These are phyloP conservation scores for Lichtheimia ramosa DNA, from an alignment of 371 early-diverging fungal species.

Conservation along the genomic window DNA sequence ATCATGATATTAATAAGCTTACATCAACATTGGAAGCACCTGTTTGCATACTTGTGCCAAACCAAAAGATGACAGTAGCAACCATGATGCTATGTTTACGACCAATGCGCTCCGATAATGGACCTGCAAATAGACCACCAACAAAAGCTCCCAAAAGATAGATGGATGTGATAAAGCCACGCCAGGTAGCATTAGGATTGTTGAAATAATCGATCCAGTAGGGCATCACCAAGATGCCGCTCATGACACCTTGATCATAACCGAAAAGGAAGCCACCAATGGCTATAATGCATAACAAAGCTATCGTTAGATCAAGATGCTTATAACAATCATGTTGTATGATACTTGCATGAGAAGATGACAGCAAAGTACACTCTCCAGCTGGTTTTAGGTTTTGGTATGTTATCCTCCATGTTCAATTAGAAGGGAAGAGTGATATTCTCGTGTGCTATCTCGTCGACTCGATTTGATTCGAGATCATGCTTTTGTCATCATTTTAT, in stretches of 20 bases:
- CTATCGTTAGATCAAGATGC: too few relatives aligned
- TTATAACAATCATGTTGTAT: neutral
- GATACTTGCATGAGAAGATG: constrained; percentile 16
- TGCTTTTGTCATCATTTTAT: too few relatives aligned
- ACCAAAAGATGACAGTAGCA: constrained; percentile 30
- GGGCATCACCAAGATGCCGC: constrained; percentile 34
- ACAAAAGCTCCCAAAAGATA: constrained; percentile 40
- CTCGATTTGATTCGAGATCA: too few relatives aligned
- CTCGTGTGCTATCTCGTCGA: too few relatives aligned
- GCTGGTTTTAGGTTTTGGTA: constrained; percentile 10
- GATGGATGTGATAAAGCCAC: constrained; percentile 37
- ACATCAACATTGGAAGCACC: constrained; percentile 22
- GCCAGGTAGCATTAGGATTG: constrained; percentile 22
- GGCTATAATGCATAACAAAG: constrained; percentile 6
- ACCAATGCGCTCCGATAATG: constrained; percentile 30
- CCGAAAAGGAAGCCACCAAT: constrained; percentile 40
- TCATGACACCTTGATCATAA: constrained; percentile 39
- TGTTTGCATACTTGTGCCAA: constrained; percentile 31
- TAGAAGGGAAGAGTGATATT: neutral
- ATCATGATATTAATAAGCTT: neutral
- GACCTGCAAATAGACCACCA: constrained; percentile 40
- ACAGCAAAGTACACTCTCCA: constrained; percentile 18
- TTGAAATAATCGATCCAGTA: constrained; percentile 36
- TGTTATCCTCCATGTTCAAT: neutral
- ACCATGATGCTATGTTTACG: constrained; percentile 34